phyloP scores from a whole-genome alignment of 176 grass and related monocot species.

The Phoenix roebelenii region DNA sequence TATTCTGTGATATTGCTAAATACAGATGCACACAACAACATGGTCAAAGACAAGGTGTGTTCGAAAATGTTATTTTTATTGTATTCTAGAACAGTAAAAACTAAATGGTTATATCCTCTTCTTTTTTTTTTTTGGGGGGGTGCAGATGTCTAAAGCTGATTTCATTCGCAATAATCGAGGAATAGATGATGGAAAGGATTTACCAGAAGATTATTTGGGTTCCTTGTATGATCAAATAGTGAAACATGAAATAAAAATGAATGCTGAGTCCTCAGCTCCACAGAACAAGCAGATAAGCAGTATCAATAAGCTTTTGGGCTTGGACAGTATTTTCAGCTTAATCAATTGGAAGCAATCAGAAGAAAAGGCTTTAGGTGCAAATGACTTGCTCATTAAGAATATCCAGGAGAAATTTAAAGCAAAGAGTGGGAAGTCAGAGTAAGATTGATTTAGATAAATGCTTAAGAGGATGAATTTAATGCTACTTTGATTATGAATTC shows the following conservation, averaged over 20 bases:
- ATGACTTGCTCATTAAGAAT: slow-evolving; percentile 87
- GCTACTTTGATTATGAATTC: slow-evolving; percentile 12
- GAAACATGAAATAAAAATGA: slow-evolving; percentile 98
- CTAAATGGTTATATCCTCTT: too few relatives aligned
- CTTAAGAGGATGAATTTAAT: slow-evolving; percentile 8
- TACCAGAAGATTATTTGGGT: slow-evolving; percentile 80
- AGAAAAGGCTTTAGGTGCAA: slow-evolving; percentile 85
- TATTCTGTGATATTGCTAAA: slow-evolving; percentile 97
- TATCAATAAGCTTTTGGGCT: slow-evolving; percentile 74
- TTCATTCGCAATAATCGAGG: slow-evolving; percentile 93
- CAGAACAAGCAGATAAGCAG: slow-evolving; percentile 68
- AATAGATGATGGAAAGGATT: slow-evolving; percentile 94
- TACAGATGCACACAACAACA: slow-evolving; percentile 89
- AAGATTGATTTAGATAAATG: slow-evolving; percentile 22
- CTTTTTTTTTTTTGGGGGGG: too few relatives aligned
- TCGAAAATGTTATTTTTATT: slow-evolving; percentile 8
- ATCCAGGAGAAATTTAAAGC: slow-evolving; percentile 98
- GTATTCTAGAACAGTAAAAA: slow-evolving; percentile 1
- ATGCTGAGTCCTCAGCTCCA: slow-evolving; percentile 46
- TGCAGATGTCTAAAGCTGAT: slow-evolving; percentile 94
- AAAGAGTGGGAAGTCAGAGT: slow-evolving; percentile 85
- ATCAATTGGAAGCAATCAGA: slow-evolving; percentile 77
- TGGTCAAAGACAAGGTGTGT: slow-evolving; percentile 89
- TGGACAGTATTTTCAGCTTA: slow-evolving; percentile 86
- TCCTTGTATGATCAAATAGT: slow-evolving; percentile 85